phyloP scores from a whole-genome alignment of 352 stramenopile genomes.

The Globisporangium megalacanthum region DNA sequence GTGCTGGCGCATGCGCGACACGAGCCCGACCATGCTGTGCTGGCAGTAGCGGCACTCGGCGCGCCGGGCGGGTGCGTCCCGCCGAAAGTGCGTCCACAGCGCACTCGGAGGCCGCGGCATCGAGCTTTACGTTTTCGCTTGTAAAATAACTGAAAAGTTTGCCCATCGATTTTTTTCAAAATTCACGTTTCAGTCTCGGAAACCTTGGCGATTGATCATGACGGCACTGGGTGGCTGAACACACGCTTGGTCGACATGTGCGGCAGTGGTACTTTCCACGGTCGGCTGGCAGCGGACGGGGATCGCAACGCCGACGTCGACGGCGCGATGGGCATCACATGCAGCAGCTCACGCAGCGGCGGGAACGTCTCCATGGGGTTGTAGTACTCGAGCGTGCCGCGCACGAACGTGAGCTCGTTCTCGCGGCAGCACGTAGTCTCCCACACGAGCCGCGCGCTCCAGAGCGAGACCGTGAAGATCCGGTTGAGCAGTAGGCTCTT shows the following conservation, averaged over 20 bases:
- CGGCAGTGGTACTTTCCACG: neutral
- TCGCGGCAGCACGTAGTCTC: slow-evolving; percentile 24
- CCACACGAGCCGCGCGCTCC: slow-evolving; percentile 31
- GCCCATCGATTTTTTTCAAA: neutral
- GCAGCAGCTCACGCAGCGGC: slow-evolving; percentile 1
- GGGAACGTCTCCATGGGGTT: slow-evolving; percentile 44
- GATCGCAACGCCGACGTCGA: neutral
- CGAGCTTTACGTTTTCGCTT: neutral
- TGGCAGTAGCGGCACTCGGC: slow-evolving; percentile 74
- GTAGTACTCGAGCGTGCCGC: slow-evolving; percentile 36
- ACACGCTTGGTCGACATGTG: neutral
- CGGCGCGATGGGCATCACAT: neutral
- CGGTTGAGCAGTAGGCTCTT: slow-evolving; percentile 39
- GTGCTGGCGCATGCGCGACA: slow-evolving; percentile 62
- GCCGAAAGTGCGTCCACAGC: slow-evolving; percentile 61
- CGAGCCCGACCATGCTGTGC: slow-evolving; percentile 66
- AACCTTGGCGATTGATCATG: neutral
- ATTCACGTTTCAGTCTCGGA: neutral
- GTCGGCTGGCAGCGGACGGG: neutral
- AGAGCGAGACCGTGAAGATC: slow-evolving; percentile 37
- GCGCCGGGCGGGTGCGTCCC: slow-evolving; percentile 51
- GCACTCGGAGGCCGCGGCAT: slow-evolving; percentile 56
- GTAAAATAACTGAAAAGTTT: neutral
- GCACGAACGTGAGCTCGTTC: slow-evolving; percentile 32
- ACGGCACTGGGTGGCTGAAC: neutral